Percentiles rank a stretch among this genome's conserved stretches.
phyloP scores from a whole-genome alignment of 768 basidiomycete genomes.

The Trametes meyenii region DNA sequence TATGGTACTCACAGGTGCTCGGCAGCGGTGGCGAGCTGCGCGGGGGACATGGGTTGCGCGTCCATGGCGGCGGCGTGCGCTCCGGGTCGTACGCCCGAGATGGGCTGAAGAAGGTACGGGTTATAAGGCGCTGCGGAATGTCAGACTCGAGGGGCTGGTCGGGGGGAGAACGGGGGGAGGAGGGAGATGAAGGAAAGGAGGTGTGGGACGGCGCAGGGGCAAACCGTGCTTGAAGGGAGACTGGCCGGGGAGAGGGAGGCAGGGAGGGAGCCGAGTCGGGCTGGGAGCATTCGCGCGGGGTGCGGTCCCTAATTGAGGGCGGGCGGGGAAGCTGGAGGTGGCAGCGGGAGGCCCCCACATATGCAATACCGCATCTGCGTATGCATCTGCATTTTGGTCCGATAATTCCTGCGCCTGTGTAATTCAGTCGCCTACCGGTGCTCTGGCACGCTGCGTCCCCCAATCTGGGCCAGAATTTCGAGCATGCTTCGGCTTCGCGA shows the following conservation, averaged over 20 bases:
- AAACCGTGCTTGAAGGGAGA: constrained; percentile 13
- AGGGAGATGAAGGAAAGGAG: constrained; percentile 4
- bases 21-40: constrained; percentile 17
- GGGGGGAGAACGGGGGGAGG: constrained; percentile 4
- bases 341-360: too few relatives aligned
- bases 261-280: constrained; percentile 12
- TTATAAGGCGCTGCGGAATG: constrained; percentile 6
- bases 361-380: too few relatives aligned
- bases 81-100: not conserved
- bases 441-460: too few relatives aligned
- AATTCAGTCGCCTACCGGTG: too few relatives aligned
- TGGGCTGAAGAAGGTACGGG: constrained; percentile 9
- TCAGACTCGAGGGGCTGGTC: not conserved
- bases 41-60: constrained; percentile 8
- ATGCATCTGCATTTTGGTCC: too few relatives aligned
- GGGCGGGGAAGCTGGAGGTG: not conserved
- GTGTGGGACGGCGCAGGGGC: constrained; percentile 3
- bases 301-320: constrained; percentile 19
- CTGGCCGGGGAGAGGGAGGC: not conserved
- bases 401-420: too few relatives aligned
- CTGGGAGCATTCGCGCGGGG: constrained; percentile 18
- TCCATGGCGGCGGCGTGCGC: constrained; percentile 16
- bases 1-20: constrained; percentile 22
- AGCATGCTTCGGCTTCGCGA: too few relatives aligned
- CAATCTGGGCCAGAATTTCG: too few relatives aligned